Evolutionary conservation across 2,329 filamentous ascomycete genomes (phyloP).

Genomic region (Hymenoscyphus linearis): DNA sequence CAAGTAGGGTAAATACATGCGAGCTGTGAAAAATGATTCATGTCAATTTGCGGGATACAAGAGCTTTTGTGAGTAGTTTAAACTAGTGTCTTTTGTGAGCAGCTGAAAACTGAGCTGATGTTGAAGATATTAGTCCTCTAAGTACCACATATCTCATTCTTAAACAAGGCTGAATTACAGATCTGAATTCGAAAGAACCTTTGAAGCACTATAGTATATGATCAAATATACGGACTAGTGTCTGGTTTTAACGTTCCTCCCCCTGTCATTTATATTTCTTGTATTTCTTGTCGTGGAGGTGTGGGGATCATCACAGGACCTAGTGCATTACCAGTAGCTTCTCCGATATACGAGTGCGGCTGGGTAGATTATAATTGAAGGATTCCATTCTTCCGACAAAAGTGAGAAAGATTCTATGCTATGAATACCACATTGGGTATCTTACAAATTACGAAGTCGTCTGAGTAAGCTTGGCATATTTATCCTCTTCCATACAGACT

Average conservation of each 20-base stretch:
- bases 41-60: background rate
- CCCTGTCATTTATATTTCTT: background rate
- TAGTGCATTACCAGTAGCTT: background rate
- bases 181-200: too few species aligned
- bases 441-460: background rate
- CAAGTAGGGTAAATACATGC: too few species aligned
- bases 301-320: background rate
- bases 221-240: too few species aligned
- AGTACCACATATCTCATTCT: background rate
- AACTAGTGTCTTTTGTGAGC: background rate
- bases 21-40: background rate
- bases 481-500: background rate
- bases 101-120: background rate
- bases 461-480: background rate
- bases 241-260: background rate
- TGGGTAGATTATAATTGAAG: background rate
- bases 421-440: background rate
- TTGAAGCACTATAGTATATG: too few species aligned
- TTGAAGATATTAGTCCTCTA: background rate
- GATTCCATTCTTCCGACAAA: background rate
- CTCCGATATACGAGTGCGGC: background rate
- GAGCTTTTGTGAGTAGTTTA: background rate
- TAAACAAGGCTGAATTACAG: background rate
- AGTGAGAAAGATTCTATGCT: background rate
- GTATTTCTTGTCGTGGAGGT: background rate